A percentile compares a stretch with the other conserved stretches of the same genome.
phyloP scores from a whole-genome alignment of 164 flowering plant genomes.

The Sedum album region DNA sequence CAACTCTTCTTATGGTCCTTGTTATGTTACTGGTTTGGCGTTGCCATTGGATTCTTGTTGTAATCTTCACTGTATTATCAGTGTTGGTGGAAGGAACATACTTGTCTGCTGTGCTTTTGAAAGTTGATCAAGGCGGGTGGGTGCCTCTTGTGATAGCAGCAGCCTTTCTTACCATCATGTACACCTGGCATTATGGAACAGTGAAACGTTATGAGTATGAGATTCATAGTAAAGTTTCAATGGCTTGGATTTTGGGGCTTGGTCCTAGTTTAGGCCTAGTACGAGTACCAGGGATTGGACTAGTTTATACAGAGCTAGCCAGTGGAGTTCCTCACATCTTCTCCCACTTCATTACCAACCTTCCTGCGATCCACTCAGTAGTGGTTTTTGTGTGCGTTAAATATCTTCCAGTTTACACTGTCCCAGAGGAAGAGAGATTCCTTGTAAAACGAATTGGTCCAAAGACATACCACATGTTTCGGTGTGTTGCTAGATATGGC shows the following conservation, averaged over 20 bases:
- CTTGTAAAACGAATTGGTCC: conserved; percentile 92
- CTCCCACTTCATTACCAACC: conserved; percentile 95
- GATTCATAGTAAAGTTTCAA: conserved; percentile 91
- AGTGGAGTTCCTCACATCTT: conserved; percentile 95
- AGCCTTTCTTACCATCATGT: conserved; percentile 61
- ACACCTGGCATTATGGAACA: conserved; percentile 63
- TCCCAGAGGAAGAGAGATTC: conserved; percentile 81
- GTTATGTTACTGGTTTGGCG: conserved; percentile 90
- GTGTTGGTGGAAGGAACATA: conserved; percentile 9
- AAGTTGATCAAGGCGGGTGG: conserved; percentile 98
- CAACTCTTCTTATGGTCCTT: conserved; percentile 34
- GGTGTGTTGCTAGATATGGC: conserved; percentile 95
- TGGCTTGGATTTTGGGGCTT: conserved; percentile 95
- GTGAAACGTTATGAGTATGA: conserved; percentile 83
- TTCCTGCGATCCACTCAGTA: conserved; percentile 90
- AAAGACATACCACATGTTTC: conserved; percentile 84
- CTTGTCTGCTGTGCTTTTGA: conserved; percentile 32
- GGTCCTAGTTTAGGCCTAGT: conserved; percentile 96
- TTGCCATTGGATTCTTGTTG: conserved; percentile 76
- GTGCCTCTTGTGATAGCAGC: conserved; percentile 90
- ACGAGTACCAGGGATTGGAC: conserved; percentile 94
- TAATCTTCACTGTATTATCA: conserved; percentile 31
- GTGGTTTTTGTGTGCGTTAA: conserved; percentile 92
- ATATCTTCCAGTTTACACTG: conserved; percentile 92
- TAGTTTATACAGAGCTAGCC: conserved; percentile 89